These are phyloP conservation scores for Bipolaris bicolor DNA, from an alignment of 2,329 filamentous ascomycete genomes.

Conservation along the genomic window DNA sequence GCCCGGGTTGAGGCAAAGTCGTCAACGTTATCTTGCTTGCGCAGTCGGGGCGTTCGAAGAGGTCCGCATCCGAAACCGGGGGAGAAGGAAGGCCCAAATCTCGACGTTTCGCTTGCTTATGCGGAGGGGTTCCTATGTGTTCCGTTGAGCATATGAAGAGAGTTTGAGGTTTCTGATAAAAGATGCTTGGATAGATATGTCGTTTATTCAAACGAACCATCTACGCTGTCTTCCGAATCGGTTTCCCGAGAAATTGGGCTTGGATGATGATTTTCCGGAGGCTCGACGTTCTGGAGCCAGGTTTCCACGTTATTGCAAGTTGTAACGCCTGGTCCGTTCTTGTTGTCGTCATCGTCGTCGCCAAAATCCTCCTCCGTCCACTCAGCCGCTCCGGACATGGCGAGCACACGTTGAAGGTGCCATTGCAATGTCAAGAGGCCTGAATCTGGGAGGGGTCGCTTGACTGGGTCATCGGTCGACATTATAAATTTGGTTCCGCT, in stretches of 20 bases:
- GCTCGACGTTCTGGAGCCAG: slow-evolving; percentile 13
- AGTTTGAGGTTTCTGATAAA: neutral
- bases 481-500: slow-evolving; percentile 23
- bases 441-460: slow-evolving; percentile 24
- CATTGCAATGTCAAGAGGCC: slow-evolving; percentile 27
- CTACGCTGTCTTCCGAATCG: slow-evolving; percentile 12
- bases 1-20: neutral
- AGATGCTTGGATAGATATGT: neutral
- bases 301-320: slow-evolving; percentile 6
- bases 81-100: neutral
- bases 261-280: slow-evolving; percentile 6
- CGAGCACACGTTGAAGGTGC: slow-evolving; percentile 27
- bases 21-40: neutral
- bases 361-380: slow-evolving; percentile 24
- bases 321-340: slow-evolving; percentile 1
- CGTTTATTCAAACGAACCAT: slow-evolving; percentile 17
- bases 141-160: neutral
- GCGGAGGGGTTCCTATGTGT: neutral
- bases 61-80: neutral
- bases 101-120: slow-evolving; percentile 5
- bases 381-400: slow-evolving; percentile 25
- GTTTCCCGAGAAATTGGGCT: slow-evolving; percentile 8
- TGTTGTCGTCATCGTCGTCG: slow-evolving; percentile 8
- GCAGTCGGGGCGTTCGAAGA: neutral
- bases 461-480: slow-evolving; percentile 22